Percentiles rank a stretch among this genome's conserved stretches.
Evolutionary conservation across 345 rosid genomes (phyloP).

Genomic region (Lenwebbia sp.): DNA sequence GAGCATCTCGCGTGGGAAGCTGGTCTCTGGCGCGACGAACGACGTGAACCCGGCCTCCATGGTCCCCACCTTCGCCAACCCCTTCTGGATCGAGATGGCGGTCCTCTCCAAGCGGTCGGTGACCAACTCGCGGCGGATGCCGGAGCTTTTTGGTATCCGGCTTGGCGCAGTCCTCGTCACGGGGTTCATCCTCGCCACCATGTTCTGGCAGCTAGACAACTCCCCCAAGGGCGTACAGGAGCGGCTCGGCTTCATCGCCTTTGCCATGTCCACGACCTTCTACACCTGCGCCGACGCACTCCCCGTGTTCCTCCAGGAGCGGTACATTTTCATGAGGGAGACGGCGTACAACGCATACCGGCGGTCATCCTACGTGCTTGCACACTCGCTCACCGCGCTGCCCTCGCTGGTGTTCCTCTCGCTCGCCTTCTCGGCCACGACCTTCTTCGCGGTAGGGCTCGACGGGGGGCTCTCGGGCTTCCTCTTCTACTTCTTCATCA

Average conservation of each 20-base stretch:
- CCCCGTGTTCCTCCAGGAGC: constrained; percentile 85
- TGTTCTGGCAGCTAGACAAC: constrained; percentile 75
- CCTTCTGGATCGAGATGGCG: constrained; percentile 71
- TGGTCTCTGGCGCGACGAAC: constrained; percentile 51
- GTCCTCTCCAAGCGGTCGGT: constrained; percentile 64
- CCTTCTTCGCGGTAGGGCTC: constrained; percentile 86
- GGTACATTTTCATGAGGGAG: constrained; percentile 97
- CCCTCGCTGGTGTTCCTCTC: constrained; percentile 68
- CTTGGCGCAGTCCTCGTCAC: constrained; percentile 74
- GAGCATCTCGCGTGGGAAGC: constrained; percentile 77
- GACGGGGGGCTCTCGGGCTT: constrained; percentile 80
- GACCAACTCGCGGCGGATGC: constrained; percentile 56
- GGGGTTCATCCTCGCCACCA: constrained; percentile 84
- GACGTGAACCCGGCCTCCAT: constrained; percentile 25
- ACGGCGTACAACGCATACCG: constrained; percentile 87
- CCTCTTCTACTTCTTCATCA: constrained; percentile 56
- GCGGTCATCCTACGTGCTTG: constrained; percentile 78
- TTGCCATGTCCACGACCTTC: constrained; percentile 96
- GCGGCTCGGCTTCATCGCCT: constrained; percentile 81
- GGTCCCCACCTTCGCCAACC: constrained; percentile 82
- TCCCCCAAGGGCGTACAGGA: constrained; percentile 92
- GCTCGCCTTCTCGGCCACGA: constrained; percentile 47
- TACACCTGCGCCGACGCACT: constrained; percentile 96
- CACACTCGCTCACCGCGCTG: constrained; percentile 47
- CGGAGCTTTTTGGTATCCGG: constrained; percentile 71